Evolutionary conservation across 768 basidiomycete genomes (phyloP).

Genomic region (Filobasidium floriforme): DNA sequence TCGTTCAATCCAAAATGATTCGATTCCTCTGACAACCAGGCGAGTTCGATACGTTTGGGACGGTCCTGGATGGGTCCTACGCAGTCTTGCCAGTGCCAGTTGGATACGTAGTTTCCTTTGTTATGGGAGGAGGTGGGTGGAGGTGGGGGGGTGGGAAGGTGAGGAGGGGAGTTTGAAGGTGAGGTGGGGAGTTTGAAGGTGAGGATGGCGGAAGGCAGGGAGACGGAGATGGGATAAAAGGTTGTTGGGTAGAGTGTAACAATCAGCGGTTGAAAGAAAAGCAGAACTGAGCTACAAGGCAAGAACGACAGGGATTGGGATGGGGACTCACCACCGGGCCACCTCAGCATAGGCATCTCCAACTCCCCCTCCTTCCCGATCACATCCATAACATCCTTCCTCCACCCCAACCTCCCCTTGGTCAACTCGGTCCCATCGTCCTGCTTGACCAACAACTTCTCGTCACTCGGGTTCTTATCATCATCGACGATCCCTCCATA

Average conservation of each 20-base stretch:
- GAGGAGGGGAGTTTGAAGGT: too few relatives aligned
- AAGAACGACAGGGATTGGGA: too few relatives aligned
- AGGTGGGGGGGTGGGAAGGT: slow-evolving; percentile 26
- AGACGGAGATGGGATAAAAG: not conserved
- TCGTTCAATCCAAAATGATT: slow-evolving; percentile 57
- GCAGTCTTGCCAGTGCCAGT: slow-evolving; percentile 58
- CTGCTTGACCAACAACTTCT: slow-evolving; percentile 31
- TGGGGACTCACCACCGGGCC: slow-evolving; percentile 50
- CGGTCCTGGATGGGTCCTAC: slow-evolving; percentile 53
- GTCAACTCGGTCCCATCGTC: slow-evolving; percentile 45
- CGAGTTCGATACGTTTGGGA: slow-evolving; percentile 56
- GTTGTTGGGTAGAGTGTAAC: too few relatives aligned
- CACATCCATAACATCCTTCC: slow-evolving; percentile 52
- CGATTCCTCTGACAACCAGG: slow-evolving; percentile 57
- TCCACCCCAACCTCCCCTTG: slow-evolving; percentile 50
- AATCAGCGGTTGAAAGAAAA: too few relatives aligned
- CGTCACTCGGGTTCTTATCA: slow-evolving; percentile 30
- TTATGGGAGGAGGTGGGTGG: too few relatives aligned
- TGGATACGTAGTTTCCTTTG: slow-evolving; percentile 51
- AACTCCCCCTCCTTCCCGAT: slow-evolving; percentile 47
- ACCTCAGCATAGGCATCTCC: slow-evolving; percentile 52
- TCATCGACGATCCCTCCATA: slow-evolving; percentile 44
- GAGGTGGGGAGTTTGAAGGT: not conserved
- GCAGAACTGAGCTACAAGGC: too few relatives aligned
- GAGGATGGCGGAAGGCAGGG: not conserved